Conservation (phyloP, 148 eudicot genomes). For the Vaccinium macrocarpon region DNA sequence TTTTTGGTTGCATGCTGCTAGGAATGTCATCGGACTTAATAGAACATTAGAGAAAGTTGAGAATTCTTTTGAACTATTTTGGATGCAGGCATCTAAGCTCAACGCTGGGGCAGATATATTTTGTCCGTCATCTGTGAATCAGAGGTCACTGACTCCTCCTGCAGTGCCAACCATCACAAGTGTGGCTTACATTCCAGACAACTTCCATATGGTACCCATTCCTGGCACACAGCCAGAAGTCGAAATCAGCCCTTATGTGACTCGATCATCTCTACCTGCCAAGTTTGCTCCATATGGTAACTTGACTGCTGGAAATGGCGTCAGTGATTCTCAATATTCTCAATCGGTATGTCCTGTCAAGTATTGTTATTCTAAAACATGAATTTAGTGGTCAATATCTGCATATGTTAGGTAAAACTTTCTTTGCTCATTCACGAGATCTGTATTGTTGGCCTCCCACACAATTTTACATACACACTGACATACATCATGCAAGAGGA, state of each 20-base stretch:
- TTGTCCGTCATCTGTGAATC: constrained; percentile 56
- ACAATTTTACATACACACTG: neutral
- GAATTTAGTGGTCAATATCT: neutral
- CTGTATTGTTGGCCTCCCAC: neutral
- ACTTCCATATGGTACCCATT: constrained; percentile 39
- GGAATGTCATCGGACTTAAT: neutral
- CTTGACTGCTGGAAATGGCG: constrained; percentile 42
- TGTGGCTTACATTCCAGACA: constrained; percentile 49
- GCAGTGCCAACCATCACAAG: constrained; percentile 40
- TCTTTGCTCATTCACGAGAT: neutral
- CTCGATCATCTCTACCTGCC: constrained; percentile 51
- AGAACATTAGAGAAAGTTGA: constrained; percentile 5
- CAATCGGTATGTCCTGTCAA: constrained; percentile 58
- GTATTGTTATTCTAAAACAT: neutral
- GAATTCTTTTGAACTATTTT: constrained; percentile 9
- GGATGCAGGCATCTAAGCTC: constrained; percentile 78
- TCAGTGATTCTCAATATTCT: constrained; percentile 48
- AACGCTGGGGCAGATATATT: constrained; percentile 87
- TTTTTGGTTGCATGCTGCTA: neutral
- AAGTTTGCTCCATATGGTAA: constrained; percentile 57
- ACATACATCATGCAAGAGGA: neutral
- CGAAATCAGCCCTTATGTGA: constrained; percentile 41
- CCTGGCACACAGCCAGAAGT: constrained; percentile 53
- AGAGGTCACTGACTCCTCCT: constrained; percentile 53
- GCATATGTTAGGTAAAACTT: neutral